Evolutionary conservation across 2,329 filamentous ascomycete genomes (phyloP), one percentile per base, ranked within the genome.

Genomic region (Monosporascus sp.): DNA sequence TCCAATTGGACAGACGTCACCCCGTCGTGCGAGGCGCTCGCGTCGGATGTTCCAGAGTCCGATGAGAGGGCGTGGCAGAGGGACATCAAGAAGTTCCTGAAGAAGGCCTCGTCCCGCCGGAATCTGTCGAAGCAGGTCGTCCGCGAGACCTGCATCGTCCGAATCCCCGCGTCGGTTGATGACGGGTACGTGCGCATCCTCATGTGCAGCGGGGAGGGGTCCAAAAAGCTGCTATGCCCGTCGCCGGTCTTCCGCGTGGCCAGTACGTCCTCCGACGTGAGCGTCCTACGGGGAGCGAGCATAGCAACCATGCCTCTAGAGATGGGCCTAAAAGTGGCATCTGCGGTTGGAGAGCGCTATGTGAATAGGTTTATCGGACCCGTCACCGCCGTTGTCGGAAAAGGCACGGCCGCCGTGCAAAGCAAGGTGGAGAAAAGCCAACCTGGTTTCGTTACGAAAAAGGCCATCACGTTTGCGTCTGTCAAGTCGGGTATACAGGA

Each of bases 171-270:
- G 0, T 74, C 79, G 0, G 82, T 82, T 0, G 74, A 74, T 0
- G 86, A 89, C 64, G 86, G 86, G 0, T 89, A 89, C 62, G 85
- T 88, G 52, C 81, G 86, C 11, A 71, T 89, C 5, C 79, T 88
- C 0, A 72, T 89, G 8, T 88, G 84, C 56, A 68, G 74, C 0
- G 80, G 75, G 0, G 58, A 64, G 50, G 57, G 56, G 41, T 60
- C 60, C 2, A 68, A 67, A 51, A 79, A 77, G 65, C 80, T 80
- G 0, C 74, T 89, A 0, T 88, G 85, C 55, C 77, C 79, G 0
- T 87, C 84, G 56, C 86, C 86, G 0, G 78, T 87, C 0, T 89
- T 89, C 59, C 77, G 86, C 17, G 73, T 89, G n/a, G 78, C 86
- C 2, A 88, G 85, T 56, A 82, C 82, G 0, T 86, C 84, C 0